Evolutionary conservation across 139 green algal genomes (phyloP), one percentile per base, ranked within the genome.

Genomic region (Chlorokybus atmophyticus): DNA sequence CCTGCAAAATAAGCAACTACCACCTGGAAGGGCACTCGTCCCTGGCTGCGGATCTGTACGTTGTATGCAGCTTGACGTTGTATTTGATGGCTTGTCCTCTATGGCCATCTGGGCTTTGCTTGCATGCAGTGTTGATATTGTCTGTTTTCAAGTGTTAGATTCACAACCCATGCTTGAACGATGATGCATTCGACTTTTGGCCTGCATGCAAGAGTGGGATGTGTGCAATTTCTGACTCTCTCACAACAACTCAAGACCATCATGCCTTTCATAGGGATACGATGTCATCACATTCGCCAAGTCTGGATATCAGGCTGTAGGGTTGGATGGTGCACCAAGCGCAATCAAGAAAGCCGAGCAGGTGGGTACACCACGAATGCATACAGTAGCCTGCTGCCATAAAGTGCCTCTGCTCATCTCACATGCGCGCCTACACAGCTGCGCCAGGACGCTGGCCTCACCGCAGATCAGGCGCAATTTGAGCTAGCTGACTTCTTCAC

Each of bases 11-110:
- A 2, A 4, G 4, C n/a, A 31, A 17, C 26, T 64, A 29, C 55
- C 59, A n/a, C 26, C n/a, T 32, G 52, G 59, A 21, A 28, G 50
- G 39, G 51, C 24, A 25, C 49, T 67, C 6, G 59, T 67, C 8
- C 59, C 59, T 25, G 59, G 59, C 48, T 61, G 59, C 30, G 59
- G 59, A 28, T 29, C 59, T n/a, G 59, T 67, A 26, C 24, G 26
- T 67, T 24, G 21, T n/a, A 47, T 47, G 39, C 39, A 47, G 19
- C 19, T n/a, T 19, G 19, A n/a, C 19, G 19, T n/a, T 47, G 19
- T 19, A n/a, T 19, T n/a, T 47, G 19, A 19, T 47, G 39, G 39
- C 19, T 47, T 47, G 19, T 47, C 19, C 19, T 47, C 19, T 19
- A 19, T n/a, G 19, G 19, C 19, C 19, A 47, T n/a, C 39, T 47